A percentile compares a stretch with the other conserved stretches of the same genome.
These are phyloP conservation scores for Huiozyma naganishii DNA, from an alignment of 805 yeast species.

Conservation along the genomic window DNA sequence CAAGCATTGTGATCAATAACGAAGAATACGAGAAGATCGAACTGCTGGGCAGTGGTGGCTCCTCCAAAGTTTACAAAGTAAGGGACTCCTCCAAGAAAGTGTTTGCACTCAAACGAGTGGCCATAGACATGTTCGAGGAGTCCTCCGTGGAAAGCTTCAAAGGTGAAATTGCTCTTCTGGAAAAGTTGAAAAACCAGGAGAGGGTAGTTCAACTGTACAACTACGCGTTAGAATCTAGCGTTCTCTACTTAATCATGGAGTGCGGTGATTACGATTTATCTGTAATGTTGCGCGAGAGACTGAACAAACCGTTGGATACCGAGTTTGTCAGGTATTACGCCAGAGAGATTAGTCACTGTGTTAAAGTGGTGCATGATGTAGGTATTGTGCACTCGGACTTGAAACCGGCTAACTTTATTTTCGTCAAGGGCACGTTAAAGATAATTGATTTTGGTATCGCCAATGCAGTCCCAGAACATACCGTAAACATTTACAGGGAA, in stretches of 20 bases:
- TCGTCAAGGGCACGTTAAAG: slow-evolving; percentile 75
- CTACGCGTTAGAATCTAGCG: slow-evolving; percentile 53
- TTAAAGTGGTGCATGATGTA: slow-evolving; percentile 73
- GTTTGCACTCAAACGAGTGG: slow-evolving; percentile 74
- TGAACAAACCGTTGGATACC: slow-evolving; percentile 43
- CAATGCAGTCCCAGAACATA: slow-evolving; percentile 87
- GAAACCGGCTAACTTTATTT: slow-evolving; percentile 61
- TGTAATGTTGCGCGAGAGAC: slow-evolving; percentile 51
- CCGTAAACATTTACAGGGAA: slow-evolving; percentile 80
- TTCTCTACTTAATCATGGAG: slow-evolving; percentile 76
- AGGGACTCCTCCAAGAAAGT: slow-evolving; percentile 43
- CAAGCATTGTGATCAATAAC: slow-evolving; percentile 39
- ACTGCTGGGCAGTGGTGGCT: slow-evolving; percentile 80
- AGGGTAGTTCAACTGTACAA: slow-evolving; percentile 76
- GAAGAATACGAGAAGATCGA: slow-evolving; percentile 64
- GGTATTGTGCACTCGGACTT: slow-evolving; percentile 81
- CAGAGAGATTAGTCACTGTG: slow-evolving; percentile 69
- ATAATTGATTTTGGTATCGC: slow-evolving; percentile 94
- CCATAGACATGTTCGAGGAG: slow-evolving; percentile 72
- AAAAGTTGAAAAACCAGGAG: slow-evolving; percentile 44
- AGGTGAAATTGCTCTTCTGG: slow-evolving; percentile 76
- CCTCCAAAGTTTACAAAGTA: slow-evolving; percentile 82
- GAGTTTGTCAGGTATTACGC: slow-evolving; percentile 75
- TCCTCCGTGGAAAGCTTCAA: slow-evolving; percentile 66
- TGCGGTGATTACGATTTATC: slow-evolving; percentile 90